phyloP scores from a whole-genome alignment of 2,329 filamentous ascomycete species.

The Akanthomyces dipterigenus region DNA sequence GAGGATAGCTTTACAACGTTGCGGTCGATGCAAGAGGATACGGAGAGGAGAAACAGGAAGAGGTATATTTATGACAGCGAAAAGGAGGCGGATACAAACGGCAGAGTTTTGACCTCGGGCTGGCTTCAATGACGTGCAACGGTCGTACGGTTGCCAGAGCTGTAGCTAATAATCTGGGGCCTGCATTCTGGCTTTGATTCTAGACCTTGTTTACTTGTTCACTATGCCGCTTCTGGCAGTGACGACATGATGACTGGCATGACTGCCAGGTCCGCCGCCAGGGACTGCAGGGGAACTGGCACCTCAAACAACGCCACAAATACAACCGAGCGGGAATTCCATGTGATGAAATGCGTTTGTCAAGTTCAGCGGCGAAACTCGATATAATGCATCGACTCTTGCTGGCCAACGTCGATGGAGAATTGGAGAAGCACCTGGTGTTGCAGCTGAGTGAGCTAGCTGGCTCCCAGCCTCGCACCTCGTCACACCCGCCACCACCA shows the following conservation, averaged over 20 bases:
- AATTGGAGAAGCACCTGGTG: no score
- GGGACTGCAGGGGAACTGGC: not conserved
- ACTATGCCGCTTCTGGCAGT: slow-evolving; percentile 2
- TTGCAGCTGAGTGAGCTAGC: no score
- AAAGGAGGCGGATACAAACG: not conserved
- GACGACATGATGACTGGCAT: slow-evolving; percentile 3
- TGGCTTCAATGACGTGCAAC: slow-evolving; percentile 4
- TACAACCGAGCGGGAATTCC: no score
- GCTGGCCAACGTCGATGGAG: no score
- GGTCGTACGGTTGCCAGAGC: not conserved
- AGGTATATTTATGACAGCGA: not conserved
- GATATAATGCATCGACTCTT: not conserved
- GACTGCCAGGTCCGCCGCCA: not conserved
- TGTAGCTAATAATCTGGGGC: not conserved
- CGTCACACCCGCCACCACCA: no score
- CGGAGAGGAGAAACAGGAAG: not conserved
- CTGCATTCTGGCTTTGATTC: not conserved
- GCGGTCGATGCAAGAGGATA: no score
- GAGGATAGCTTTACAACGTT: not conserved
- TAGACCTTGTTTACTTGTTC: not conserved
- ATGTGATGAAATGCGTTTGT: not conserved
- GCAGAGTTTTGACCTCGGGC: no score
- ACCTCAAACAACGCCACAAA: not conserved
- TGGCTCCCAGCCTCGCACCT: no score
- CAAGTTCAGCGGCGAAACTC: no score